phyloP scores from a whole-genome alignment of 148 eudicot species.

The Rhododendron kiyosumense region DNA sequence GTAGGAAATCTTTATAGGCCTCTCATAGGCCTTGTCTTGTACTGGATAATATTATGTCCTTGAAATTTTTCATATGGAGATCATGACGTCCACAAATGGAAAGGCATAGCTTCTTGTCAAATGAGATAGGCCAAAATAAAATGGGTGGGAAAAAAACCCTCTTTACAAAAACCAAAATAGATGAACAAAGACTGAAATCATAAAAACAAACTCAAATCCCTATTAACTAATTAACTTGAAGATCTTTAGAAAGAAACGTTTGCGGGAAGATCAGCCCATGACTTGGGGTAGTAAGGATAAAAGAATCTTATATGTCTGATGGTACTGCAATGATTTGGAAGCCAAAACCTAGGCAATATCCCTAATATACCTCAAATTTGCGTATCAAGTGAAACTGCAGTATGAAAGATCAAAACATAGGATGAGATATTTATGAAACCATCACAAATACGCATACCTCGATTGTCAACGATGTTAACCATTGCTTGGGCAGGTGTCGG shows the following conservation, averaged over 20 bases:
- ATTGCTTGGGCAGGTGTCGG: slow-evolving; percentile 66
- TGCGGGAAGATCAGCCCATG: neutral
- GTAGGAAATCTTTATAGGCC: neutral
- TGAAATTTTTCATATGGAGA: neutral
- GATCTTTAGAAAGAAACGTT: neutral
- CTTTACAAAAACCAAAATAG: neutral
- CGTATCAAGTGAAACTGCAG: neutral
- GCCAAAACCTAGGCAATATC: neutral
- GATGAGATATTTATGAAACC: neutral
- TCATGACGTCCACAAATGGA: neutral
- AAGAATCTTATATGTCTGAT: neutral
- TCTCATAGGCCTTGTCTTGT: neutral
- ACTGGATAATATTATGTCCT: neutral
- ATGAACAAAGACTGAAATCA: neutral
- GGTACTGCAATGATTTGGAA: neutral
- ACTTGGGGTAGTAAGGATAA: neutral
- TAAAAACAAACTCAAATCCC: neutral
- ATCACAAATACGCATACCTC: slow-evolving; percentile 47
- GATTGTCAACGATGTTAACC: slow-evolving; percentile 81
- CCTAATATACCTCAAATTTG: neutral
- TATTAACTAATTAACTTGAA: neutral
- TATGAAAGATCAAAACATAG: neutral
- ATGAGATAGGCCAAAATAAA: neutral
- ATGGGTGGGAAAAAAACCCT: neutral
- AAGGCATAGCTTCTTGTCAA: neutral